phyloP scores from a whole-genome alignment of 129 eudicot genomes.

The Escallonia rubra region DNA sequence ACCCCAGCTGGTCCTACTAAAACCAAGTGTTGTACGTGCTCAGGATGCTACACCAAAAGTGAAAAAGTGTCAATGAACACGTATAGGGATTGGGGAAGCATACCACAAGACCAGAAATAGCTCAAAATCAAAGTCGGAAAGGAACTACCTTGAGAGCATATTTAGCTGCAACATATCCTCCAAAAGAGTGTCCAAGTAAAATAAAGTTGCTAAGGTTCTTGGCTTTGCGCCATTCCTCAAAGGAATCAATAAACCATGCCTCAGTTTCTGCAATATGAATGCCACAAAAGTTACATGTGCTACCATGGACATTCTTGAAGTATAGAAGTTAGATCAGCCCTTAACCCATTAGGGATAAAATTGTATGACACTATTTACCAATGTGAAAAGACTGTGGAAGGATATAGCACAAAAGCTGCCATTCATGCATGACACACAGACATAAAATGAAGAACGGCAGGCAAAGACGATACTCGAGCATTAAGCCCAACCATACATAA shows the following conservation, averaged over 20 bases:
- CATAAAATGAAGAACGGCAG: too few relatives aligned
- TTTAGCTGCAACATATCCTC: constrained; percentile 94
- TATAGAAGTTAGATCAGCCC: background rate
- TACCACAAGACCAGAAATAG: too few relatives aligned
- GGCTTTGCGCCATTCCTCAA: constrained; percentile 97
- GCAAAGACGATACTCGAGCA: too few relatives aligned
- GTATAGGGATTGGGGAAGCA: too few relatives aligned
- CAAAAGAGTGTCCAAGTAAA: constrained; percentile 95
- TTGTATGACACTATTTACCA: background rate
- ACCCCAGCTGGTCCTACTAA: constrained; percentile 95
- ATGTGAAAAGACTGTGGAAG: background rate
- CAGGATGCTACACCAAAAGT: constrained; percentile 65
- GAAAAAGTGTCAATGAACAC: too few relatives aligned
- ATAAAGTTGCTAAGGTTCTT: constrained; percentile 84
- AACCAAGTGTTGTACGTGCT: constrained; percentile 84
- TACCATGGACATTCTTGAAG: background rate
- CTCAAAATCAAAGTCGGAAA: constrained; percentile 8
- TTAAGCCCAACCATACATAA: too few relatives aligned
- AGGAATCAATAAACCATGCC: constrained; percentile 96
- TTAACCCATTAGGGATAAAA: background rate
- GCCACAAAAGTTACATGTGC: background rate
- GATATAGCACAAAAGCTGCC: background rate
- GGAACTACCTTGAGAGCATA: constrained; percentile 75
- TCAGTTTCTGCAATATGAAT: constrained; percentile 70
- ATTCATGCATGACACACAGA: too few relatives aligned